Percentiles rank a stretch among this genome's conserved stretches.
Evolutionary conservation across 306 rosid genomes (phyloP).

Genomic region (Lathyrus sativus): DNA sequence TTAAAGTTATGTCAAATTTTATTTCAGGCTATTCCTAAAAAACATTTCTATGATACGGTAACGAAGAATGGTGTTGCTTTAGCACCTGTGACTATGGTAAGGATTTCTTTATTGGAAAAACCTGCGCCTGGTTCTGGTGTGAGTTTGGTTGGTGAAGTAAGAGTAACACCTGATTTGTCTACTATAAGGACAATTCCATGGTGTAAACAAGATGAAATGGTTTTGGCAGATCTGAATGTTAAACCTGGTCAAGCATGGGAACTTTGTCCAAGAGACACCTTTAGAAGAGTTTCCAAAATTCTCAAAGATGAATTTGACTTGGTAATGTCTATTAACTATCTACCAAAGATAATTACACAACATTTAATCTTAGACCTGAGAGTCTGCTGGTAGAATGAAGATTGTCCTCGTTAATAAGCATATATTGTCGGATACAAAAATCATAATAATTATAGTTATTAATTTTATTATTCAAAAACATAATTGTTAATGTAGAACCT

Average conservation of each 20-base stretch:
- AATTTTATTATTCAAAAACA: too few species aligned
- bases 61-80: slow-evolving; percentile 67
- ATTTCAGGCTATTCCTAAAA: slow-evolving; percentile 73
- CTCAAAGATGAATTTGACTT: slow-evolving; percentile 84
- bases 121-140: slow-evolving; percentile 72
- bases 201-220: slow-evolving; percentile 59
- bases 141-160: slow-evolving; percentile 74
- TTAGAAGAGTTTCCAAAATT: slow-evolving; percentile 67
- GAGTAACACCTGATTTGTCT: slow-evolving; percentile 82
- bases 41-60: slow-evolving; percentile 62
- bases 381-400: too few species aligned
- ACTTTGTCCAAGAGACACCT: slow-evolving; percentile 83
- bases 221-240: slow-evolving; percentile 43
- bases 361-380: too few species aligned
- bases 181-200: slow-evolving; percentile 75
- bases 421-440: too few species aligned
- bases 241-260: slow-evolving; percentile 84
- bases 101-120: slow-evolving; percentile 67
- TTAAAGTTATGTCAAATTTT: slow-evolving; percentile 36
- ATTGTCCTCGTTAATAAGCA: too few species aligned
- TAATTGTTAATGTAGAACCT: slow-evolving; percentile 34
- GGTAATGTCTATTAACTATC: slow-evolving; percentile 47
- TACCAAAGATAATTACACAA: too few species aligned
- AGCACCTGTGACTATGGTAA: slow-evolving; percentile 63
- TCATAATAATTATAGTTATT: too few species aligned